A percentile compares a stretch with the other conserved stretches of the same genome.
phyloP scores from a whole-genome alignment of 345 rosid species.

The Zanthoxylum bungeanum region DNA sequence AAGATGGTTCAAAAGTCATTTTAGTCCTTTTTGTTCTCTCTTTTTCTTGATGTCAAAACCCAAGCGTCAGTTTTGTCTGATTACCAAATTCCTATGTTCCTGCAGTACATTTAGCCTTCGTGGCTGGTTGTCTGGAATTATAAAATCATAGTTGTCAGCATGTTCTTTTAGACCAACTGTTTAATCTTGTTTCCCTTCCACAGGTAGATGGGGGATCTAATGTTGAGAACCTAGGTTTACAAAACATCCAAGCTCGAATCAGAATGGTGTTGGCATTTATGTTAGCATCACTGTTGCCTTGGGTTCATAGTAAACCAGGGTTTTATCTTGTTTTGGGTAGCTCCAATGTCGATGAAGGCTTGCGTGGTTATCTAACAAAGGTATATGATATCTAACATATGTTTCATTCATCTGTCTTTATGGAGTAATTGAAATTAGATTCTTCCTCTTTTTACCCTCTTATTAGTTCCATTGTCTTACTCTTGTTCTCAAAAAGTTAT shows the following conservation, averaged over 20 bases:
- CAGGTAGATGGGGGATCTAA: conserved; percentile 93
- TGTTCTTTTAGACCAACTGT: conserved; percentile 2
- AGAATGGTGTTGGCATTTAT: conserved; percentile 95
- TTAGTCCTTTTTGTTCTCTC: neutral
- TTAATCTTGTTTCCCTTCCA: conserved; percentile 15
- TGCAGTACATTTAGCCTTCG: neutral
- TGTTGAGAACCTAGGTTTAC: conserved; percentile 82
- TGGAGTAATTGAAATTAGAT: neutral
- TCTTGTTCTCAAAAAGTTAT: neutral
- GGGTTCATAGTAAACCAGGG: conserved; percentile 89
- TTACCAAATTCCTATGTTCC: neutral
- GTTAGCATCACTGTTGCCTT: conserved; percentile 91
- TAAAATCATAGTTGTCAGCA: neutral
- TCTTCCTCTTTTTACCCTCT: neutral
- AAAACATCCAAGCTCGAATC: conserved; percentile 93
- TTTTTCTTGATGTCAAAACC: neutral
- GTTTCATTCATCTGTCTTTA: neutral
- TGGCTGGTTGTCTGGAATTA: neutral
- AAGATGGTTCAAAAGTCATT: neutral
- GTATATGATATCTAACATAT: conserved; percentile 24
- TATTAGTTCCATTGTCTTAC: neutral
- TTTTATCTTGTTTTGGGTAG: conserved; percentile 94
- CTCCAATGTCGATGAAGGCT: conserved; percentile 92
- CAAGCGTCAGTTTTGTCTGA: neutral
- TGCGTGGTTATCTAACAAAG: conserved; percentile 95